Evolutionary conservation across 2,329 filamentous ascomycete species (phyloP).

Genomic region (Magnaporthiopsis rhizophila): DNA sequence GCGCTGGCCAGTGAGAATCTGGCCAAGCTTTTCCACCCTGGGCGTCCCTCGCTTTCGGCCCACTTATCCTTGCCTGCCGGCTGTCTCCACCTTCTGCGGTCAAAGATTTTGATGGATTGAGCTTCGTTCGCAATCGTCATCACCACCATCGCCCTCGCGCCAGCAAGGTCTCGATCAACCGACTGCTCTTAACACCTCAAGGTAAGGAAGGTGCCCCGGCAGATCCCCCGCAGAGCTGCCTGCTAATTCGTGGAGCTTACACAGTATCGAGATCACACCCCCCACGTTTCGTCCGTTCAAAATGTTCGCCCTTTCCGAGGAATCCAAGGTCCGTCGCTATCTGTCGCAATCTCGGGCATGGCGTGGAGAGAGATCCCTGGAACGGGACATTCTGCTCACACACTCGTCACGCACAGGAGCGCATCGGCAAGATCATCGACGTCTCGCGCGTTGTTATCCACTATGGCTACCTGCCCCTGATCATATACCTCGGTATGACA

Average conservation of each 20-base stretch:
- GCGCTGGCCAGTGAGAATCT: neutral
- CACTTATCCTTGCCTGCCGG: neutral
- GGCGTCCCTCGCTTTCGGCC: neutral
- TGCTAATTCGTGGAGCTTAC: neutral
- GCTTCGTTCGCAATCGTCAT: neutral
- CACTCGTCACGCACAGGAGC: conserved; percentile 56
- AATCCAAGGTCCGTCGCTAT: conserved; percentile 69
- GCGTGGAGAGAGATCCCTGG: neutral
- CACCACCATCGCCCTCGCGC: neutral
- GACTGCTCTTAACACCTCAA: neutral
- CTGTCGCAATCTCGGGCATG: conserved; percentile 10
- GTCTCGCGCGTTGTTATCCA: conserved; percentile 88
- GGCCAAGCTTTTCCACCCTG: neutral
- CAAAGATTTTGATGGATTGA: conserved; percentile 1
- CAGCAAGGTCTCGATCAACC: neutral
- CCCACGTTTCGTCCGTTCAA: conserved; percentile 18
- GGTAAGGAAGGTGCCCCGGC: neutral
- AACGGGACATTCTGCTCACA: neutral
- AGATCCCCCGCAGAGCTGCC: too few relatives aligned
- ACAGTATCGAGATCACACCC: neutral
- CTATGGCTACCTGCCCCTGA: conserved; percentile 95
- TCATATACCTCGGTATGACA: conserved; percentile 82
- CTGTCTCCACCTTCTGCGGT: neutral
- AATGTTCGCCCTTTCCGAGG: conserved; percentile 75
- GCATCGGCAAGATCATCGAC: conserved; percentile 95